These are phyloP conservation scores for Calonectria pseudoreteaudii DNA, from an alignment of 2,329 filamentous ascomycete species.

Conservation along the genomic window DNA sequence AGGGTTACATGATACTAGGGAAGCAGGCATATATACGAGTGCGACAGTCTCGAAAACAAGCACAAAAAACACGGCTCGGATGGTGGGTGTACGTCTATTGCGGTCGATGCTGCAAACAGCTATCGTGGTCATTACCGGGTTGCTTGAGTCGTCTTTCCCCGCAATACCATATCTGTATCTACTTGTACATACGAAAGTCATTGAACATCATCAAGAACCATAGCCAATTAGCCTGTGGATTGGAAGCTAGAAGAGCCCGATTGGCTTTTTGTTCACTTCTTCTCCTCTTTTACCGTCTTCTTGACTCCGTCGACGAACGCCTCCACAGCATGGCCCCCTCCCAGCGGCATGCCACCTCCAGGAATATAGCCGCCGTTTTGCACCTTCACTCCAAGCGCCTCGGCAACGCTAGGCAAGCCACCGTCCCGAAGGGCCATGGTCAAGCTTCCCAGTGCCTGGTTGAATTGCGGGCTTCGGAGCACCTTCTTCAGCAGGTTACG, in stretches of 20 bases:
- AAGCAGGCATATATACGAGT: not conserved
- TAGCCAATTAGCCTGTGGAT: not conserved
- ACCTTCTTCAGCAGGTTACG: slow-evolving; percentile 84
- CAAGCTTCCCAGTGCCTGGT: slow-evolving; percentile 85
- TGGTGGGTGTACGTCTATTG: not conserved
- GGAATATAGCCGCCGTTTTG: slow-evolving; percentile 86
- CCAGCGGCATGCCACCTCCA: slow-evolving; percentile 84
- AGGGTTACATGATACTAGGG: not conserved
- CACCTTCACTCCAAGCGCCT: slow-evolving; percentile 84
- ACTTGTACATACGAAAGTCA: slow-evolving; percentile 25
- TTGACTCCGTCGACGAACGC: slow-evolving; percentile 92
- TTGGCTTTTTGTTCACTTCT: slow-evolving; percentile 33
- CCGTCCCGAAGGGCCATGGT: slow-evolving; percentile 92
- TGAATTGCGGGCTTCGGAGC: slow-evolving; percentile 89
- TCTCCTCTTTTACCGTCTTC: slow-evolving; percentile 76
- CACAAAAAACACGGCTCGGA: not conserved
- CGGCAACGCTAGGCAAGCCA: slow-evolving; percentile 88
- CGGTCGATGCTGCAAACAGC: not conserved
- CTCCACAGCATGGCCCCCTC: slow-evolving; percentile 89
- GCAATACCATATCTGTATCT: slow-evolving; percentile 24
- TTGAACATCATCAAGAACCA: slow-evolving; percentile 15
- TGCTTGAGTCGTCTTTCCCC: not conserved
- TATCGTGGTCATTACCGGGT: not conserved
- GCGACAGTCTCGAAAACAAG: not conserved
- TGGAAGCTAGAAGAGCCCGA: not conserved